These are phyloP conservation scores for bread wheat (Triticum aestivum) DNA, from an alignment of 176 grass and related monocot genomes.

Conservation along the genomic window DNA sequence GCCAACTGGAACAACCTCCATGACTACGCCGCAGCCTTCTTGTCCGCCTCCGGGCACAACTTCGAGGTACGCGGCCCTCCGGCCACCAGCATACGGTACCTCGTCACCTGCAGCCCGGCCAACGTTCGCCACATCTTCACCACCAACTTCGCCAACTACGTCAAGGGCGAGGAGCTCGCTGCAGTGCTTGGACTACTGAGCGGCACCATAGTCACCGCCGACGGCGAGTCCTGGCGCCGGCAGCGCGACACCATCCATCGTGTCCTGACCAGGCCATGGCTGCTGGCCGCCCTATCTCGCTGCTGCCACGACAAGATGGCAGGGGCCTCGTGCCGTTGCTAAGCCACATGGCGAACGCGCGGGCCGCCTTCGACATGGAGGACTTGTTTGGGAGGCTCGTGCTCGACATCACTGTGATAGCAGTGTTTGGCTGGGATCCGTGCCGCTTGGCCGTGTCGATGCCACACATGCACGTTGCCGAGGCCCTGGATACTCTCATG, in stretches of 20 bases:
- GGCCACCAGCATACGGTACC: neutral
- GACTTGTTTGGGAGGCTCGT: neutral
- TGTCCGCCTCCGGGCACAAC: neutral
- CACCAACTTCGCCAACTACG: neutral
- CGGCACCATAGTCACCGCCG: neutral
- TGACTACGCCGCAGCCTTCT: neutral
- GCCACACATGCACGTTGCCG: neutral
- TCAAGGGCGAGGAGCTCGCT: neutral
- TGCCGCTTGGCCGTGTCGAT: neutral
- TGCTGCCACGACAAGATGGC: neutral
- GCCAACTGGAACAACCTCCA: neutral
- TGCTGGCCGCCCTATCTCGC: neutral
- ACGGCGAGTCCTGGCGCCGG: conserved; percentile 5
- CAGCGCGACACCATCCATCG: neutral
- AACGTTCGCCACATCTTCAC: neutral
- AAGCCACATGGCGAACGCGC: neutral
- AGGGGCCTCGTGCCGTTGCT: neutral
- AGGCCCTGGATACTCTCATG: neutral
- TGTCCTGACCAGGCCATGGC: neutral
- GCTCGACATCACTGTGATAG: neutral
- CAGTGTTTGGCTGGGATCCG: neutral
- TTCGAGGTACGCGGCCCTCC: neutral
- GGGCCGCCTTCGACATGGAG: neutral
- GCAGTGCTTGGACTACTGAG: neutral
- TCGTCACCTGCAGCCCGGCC: neutral